Evolutionary conservation across 2,329 filamentous ascomycete genomes (phyloP).

Genomic region (Alternaria sp.): DNA sequence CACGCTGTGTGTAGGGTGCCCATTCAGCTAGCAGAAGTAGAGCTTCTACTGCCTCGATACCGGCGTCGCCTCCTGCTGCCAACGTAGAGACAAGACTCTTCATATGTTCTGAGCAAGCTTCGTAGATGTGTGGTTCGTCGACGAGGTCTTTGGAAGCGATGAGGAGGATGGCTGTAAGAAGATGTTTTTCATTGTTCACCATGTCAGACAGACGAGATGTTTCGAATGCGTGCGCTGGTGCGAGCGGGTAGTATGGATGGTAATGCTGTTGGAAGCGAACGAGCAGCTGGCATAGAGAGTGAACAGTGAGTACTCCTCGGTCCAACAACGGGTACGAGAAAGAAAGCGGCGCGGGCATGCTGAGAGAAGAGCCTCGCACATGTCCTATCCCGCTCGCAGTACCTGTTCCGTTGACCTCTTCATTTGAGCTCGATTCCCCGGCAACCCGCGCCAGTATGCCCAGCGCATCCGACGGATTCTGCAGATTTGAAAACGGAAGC

Average conservation of each 20-base stretch:
- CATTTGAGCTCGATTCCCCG: constrained; percentile 47
- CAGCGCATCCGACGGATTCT: constrained; percentile 60
- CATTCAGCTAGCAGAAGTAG: constrained; percentile 75
- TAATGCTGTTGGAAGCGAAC: constrained; percentile 70
- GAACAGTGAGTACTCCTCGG: constrained; percentile 53
- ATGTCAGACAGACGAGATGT: constrained; percentile 63
- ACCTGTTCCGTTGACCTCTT: constrained; percentile 23
- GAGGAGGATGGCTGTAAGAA: constrained; percentile 74
- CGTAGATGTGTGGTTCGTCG: constrained; percentile 69
- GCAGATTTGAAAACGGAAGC: constrained; percentile 54
- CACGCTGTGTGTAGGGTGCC: constrained; percentile 71
- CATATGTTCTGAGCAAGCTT: constrained; percentile 74
- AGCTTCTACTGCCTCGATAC: constrained; percentile 75
- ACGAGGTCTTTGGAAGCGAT: constrained; percentile 76
- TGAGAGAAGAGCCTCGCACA: constrained; percentile 25
- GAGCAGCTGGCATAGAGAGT: constrained; percentile 62
- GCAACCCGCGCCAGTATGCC: constrained; percentile 60
- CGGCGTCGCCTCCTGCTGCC: constrained; percentile 70
- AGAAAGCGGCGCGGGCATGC: constrained; percentile 44
- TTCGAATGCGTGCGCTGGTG: constrained; percentile 67
- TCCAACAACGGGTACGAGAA: constrained; percentile 56
- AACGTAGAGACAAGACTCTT: constrained; percentile 72
- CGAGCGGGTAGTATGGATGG: constrained; percentile 75
- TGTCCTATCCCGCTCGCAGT: constrained; percentile 20
- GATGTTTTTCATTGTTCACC: constrained; percentile 68